Base-by-base conservation (phyloP, 331 rosid species). In the Acacia pycnantha region DNA sequence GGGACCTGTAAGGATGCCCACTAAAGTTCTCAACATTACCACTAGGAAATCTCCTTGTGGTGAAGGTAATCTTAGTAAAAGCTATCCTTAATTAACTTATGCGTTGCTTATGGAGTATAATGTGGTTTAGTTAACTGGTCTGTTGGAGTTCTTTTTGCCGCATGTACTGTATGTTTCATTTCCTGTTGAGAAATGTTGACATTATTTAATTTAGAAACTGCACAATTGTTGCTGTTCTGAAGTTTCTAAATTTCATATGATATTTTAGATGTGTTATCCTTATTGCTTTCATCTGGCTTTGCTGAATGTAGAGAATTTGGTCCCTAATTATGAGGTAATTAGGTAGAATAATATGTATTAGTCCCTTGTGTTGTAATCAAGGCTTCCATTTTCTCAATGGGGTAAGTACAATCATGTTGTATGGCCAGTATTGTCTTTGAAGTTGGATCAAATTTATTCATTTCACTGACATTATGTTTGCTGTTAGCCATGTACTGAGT, bases 1-100 rank as follows among this genome's bases (percentile, higher is more conserved):
- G 84, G 97, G 97, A 76, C 97, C 93, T 3, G 94, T 90, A 74
- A 88, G 94, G 67, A 92, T 88, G 84, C 97, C 97, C 35, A 92
- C 91, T 16, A 87, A 90, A 79, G 88, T 82, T 80, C 83, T 90
- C 46, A 59, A 26, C 64, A 87, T 86, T 74, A 87, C 91, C 40
- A 87, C 90, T 37, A 70, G 91, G 46, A 87, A 87, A 67, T 51
- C 89, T 70, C 89, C 91, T 21, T 85, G 89, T 29, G 89, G 92
- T 81, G 92, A 85, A 88, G 94, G 94, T 87, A 84, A 27, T 10
- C 43, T 66, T 31, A 8, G 5, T 19, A 18, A 54, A 75, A 54
- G 1, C 40, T 1, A 2, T 56, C n/a, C 48, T 3, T 75, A 12
- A 18, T 14, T 5, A n/a, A 35, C n/a, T 1, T 26, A 4, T 40